Conservation (phyloP, 495 filamentous ascomycete genomes). For the Neurospora sp. region DNA sequence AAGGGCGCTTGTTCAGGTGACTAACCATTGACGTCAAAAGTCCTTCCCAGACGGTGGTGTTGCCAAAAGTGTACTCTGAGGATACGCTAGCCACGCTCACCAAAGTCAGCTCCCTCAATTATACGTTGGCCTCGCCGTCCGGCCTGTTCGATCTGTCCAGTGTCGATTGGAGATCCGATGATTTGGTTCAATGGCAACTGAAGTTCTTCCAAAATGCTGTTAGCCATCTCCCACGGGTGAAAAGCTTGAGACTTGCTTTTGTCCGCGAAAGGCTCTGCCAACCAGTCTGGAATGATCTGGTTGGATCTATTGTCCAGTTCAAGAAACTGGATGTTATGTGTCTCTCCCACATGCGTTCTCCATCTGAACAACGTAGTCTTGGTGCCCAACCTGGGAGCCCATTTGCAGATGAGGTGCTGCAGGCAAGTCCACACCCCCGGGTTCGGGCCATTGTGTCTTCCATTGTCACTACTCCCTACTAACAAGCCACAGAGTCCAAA, state of each 20-base stretch:
- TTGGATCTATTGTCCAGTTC: not conserved
- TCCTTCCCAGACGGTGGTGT: not conserved
- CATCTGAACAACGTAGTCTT: not conserved
- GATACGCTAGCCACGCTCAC: not conserved
- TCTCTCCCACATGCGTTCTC: not conserved
- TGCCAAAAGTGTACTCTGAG: not conserved
- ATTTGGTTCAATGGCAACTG: not conserved
- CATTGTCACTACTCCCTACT: not conserved
- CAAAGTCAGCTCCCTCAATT: not conserved
- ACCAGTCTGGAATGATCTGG: not conserved
- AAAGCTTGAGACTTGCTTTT: not conserved
- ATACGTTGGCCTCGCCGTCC: not conserved
- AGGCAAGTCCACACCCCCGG: not conserved
- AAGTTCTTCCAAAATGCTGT: not conserved
- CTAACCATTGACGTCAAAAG: not conserved
- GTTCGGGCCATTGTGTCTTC: not conserved
- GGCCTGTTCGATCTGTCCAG: not conserved
- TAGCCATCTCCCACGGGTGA: not conserved
- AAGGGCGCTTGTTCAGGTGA: not conserved
- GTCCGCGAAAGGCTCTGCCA: not conserved
- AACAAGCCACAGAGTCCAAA: not conserved
- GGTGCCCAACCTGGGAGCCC: not conserved
- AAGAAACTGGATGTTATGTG: not conserved
- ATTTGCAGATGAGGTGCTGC: not conserved
- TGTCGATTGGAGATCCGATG: not conserved